A percentile compares a stretch with the other conserved stretches of the same genome.
Evolutionary conservation across 768 basidiomycete genomes (phyloP).

Genomic region (Phlebiopsis gigantea): DNA sequence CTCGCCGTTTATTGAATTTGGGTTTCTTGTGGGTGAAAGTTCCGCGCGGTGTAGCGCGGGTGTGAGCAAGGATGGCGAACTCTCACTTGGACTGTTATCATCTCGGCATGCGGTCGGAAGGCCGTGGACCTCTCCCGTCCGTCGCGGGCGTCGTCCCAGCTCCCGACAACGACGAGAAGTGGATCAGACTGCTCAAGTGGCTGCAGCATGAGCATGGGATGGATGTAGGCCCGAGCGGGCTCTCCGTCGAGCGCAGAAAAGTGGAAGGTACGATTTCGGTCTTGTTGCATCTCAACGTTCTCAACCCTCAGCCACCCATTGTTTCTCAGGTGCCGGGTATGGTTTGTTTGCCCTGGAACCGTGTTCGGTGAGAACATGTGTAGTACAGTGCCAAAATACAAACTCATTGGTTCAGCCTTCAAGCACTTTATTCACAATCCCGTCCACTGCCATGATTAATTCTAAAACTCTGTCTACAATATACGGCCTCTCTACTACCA

Average conservation of each 20-base stretch:
- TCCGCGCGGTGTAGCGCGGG: neutral
- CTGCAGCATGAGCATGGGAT: slow-evolving; percentile 20
- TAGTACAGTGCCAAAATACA: neutral
- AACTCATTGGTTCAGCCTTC: slow-evolving; percentile 37
- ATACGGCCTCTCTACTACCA: slow-evolving; percentile 37
- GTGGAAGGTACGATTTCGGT: slow-evolving; percentile 44
- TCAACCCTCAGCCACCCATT: neutral
- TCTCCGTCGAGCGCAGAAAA: slow-evolving; percentile 48
- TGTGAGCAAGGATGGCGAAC: slow-evolving; percentile 5
- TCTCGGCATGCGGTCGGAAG: slow-evolving; percentile 9
- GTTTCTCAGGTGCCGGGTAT: slow-evolving; percentile 53
- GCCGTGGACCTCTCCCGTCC: neutral
- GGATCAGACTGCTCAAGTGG: slow-evolving; percentile 21
- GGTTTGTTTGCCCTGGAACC: slow-evolving; percentile 56
- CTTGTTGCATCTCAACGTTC: slow-evolving; percentile 1
- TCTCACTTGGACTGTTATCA: slow-evolving; percentile 5
- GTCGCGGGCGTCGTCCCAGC: neutral
- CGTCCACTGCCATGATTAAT: slow-evolving; percentile 69
- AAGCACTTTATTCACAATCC: slow-evolving; percentile 62
- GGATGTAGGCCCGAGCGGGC: slow-evolving; percentile 29
- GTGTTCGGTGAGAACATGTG: slow-evolving; percentile 33
- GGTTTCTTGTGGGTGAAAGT: neutral
- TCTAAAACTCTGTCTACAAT: slow-evolving; percentile 54
- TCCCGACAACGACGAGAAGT: slow-evolving; percentile 15
- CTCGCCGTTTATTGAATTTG: neutral